Evolutionary conservation across 2,329 filamentous ascomycete genomes (phyloP).

Genomic region (Cladosporium phlei): DNA sequence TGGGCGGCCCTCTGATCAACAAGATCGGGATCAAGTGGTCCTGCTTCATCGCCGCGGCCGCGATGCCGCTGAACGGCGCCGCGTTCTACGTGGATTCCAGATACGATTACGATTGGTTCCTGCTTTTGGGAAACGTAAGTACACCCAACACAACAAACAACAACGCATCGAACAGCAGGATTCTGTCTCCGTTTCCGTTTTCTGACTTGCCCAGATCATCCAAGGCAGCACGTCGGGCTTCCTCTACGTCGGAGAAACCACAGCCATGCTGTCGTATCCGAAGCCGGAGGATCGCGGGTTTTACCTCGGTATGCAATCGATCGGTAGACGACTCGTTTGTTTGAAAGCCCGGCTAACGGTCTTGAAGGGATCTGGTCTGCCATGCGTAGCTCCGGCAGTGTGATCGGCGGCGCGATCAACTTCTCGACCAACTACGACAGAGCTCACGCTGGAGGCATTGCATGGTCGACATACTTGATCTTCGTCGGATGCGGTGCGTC

Average conservation of each 20-base stretch:
- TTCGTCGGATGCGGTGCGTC: slow-evolving; percentile 29
- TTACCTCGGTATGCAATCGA: slow-evolving; percentile 20
- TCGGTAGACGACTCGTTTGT: no score
- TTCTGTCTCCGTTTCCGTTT: no score
- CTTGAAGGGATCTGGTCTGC: slow-evolving; percentile 29
- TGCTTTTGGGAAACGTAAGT: slow-evolving; percentile 31
- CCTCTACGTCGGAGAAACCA: slow-evolving; percentile 32
- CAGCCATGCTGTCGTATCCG: slow-evolving; percentile 37
- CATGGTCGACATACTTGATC: slow-evolving; percentile 30
- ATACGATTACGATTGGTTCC: slow-evolving; percentile 29
- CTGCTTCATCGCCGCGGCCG: slow-evolving; percentile 34
- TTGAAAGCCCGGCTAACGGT: no score
- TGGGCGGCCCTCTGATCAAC: slow-evolving; percentile 37
- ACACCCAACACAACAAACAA: neutral
- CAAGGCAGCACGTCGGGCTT: neutral
- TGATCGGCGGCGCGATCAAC: slow-evolving; percentile 34
- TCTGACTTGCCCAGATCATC: neutral
- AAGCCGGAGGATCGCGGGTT: slow-evolving; percentile 32
- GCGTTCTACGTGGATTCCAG: slow-evolving; percentile 33
- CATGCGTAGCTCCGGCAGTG: slow-evolving; percentile 32
- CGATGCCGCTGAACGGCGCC: slow-evolving; percentile 33
- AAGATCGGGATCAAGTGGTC: slow-evolving; percentile 37
- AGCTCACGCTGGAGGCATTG: slow-evolving; percentile 25
- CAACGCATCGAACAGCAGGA: no score
- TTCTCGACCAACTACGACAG: slow-evolving; percentile 29